Conservation (phyloP, 129 eudicot genomes). For the Tagetes erecta region DNA sequence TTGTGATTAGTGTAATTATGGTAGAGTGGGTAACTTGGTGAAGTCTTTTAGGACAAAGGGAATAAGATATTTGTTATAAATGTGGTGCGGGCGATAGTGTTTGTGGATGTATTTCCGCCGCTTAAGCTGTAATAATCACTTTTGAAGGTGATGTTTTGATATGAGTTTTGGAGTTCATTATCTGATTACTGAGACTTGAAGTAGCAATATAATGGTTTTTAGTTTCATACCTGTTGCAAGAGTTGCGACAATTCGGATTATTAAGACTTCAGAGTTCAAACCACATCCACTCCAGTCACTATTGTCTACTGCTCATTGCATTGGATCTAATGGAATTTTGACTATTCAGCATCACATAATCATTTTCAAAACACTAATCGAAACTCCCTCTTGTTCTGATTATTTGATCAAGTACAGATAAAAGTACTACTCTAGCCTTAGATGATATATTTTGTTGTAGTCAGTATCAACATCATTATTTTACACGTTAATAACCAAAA, state of each 20-base stretch:
- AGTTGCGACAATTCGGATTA: background rate
- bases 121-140: background rate
- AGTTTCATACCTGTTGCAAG: background rate
- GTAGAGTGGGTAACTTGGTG: conserved; percentile 3
- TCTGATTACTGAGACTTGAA: conserved; percentile 1
- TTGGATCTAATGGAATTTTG: background rate
- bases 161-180: background rate
- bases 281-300: conserved; percentile 3
- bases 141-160: background rate
- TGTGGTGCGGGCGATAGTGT: conserved; percentile 3
- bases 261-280: background rate
- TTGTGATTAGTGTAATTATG: background rate
- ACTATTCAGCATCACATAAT: background rate
- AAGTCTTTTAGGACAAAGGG: background rate
- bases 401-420: background rate
- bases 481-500: background rate
- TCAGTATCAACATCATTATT: background rate
- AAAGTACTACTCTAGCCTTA: background rate
- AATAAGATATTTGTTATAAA: background rate
- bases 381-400: background rate
- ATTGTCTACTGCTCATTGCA: background rate
- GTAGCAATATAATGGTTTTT: background rate
- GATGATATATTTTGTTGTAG: conserved; percentile 1
- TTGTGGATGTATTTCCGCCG: conserved; percentile 8
- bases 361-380: background rate